These are phyloP conservation scores for Ilyonectria robusta DNA, from an alignment of 2,329 filamentous ascomycete species.

Conservation along the genomic window DNA sequence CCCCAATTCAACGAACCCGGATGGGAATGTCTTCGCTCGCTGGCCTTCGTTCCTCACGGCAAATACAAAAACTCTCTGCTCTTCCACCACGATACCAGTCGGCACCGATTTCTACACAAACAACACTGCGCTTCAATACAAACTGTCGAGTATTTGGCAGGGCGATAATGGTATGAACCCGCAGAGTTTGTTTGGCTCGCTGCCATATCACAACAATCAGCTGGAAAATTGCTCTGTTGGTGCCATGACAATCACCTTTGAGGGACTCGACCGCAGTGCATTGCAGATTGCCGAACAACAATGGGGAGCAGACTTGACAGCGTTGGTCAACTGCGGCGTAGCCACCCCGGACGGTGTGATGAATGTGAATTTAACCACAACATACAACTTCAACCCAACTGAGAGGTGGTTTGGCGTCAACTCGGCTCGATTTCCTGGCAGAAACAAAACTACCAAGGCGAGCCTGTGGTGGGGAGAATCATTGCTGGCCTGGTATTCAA, in stretches of 20 bases:
- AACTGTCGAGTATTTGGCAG: not conserved
- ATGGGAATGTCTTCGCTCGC: not conserved
- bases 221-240: slow-evolving; percentile 1
- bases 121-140: slow-evolving; percentile 17
- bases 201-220: slow-evolving; percentile 11
- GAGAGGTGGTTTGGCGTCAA: not conserved
- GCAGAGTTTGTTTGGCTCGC: not conserved
- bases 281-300: not conserved
- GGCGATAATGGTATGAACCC: not conserved
- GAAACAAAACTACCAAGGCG: not conserved
- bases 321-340: not conserved
- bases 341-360: not conserved
- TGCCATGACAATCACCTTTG: not conserved
- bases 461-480: slow-evolving; percentile 20
- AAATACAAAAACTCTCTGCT: not conserved
- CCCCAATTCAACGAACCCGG: not conserved
- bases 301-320: not conserved
- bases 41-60: slow-evolving; percentile 8
- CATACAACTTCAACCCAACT: not conserved
- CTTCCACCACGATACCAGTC: not conserved
- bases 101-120: slow-evolving; percentile 19
- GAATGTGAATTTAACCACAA: not conserved
- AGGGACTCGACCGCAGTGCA: not conserved
- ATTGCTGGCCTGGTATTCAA: not conserved
- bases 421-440: not conserved